A percentile compares a stretch with the other conserved stretches of the same genome.
Conservation (phyloP, 2,329 filamentous ascomycete genomes). For the Juglanconis oblonga region DNA sequence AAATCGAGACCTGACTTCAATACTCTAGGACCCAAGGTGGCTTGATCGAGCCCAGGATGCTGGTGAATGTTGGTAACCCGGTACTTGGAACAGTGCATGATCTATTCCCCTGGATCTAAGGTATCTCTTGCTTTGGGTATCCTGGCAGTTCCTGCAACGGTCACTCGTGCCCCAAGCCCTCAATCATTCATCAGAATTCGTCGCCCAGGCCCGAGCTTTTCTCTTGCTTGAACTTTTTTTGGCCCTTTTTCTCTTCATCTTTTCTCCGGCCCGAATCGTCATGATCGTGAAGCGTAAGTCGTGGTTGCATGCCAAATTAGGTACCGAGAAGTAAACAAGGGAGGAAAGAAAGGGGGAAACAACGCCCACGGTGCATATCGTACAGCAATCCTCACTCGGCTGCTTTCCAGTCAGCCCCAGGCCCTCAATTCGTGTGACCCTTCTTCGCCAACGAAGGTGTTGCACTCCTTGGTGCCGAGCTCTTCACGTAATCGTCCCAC, state of each 20-base stretch:
- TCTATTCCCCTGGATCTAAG: not conserved
- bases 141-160: not conserved
- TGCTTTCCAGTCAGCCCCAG: too few species aligned
- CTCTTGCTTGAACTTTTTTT: not conserved
- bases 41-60: too few species aligned
- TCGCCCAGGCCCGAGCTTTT: not conserved
- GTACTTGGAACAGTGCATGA: not conserved
- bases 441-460: slow-evolving; percentile 8
- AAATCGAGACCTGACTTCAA: too few species aligned
- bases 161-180: not conserved
- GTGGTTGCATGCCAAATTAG: not conserved
- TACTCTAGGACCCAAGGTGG: too few species aligned
- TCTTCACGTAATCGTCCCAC: slow-evolving; percentile 29
- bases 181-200: not conserved
- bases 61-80: not conserved
- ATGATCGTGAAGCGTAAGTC: not conserved
- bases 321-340: not conserved
- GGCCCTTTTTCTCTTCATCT: not conserved
- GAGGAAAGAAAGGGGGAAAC: not conserved
- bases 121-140: not conserved
- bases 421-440: slow-evolving; percentile 2
- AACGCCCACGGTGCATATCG: not conserved
- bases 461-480: slow-evolving; percentile 13
- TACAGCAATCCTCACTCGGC: not conserved
- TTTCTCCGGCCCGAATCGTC: not conserved